phyloP scores from a whole-genome alignment of 2,329 filamentous ascomycete species.

The Chaetomium olivaceum region DNA sequence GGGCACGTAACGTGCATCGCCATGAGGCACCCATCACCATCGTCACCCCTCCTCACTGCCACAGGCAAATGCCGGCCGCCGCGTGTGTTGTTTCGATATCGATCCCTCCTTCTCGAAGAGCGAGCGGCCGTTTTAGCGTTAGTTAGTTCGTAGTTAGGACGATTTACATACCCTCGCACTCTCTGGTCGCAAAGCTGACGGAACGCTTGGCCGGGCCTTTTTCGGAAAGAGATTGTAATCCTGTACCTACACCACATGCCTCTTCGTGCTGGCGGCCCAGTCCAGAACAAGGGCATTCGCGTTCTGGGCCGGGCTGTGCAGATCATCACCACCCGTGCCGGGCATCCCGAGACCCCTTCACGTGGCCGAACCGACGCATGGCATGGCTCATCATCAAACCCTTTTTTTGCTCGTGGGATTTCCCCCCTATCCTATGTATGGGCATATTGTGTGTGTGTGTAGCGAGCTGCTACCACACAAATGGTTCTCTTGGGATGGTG shows the following conservation, averaged over 20 bases:
- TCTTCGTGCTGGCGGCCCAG: neutral
- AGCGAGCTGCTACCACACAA: no score
- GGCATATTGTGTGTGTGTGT: no score
- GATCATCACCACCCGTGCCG: neutral
- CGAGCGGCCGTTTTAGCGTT: neutral
- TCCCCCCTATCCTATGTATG: neutral
- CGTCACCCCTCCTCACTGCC: no score
- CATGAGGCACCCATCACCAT: neutral
- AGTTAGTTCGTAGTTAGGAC: no score
- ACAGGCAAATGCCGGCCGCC: no score
- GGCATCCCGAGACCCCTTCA: neutral
- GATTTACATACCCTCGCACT: no score
- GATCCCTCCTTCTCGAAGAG: neutral
- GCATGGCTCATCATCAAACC: neutral
- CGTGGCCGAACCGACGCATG: neutral
- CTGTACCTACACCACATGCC: neutral
- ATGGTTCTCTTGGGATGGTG: no score
- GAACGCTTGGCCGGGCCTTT: neutral
- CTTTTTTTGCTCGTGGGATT: neutral
- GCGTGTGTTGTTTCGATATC: neutral
- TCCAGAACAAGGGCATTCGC: neutral
- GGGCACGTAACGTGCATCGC: neutral
- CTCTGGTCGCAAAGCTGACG: neutral
- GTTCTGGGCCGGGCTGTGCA: neutral
- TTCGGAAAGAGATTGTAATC: neutral